Evolutionary conservation across 352 stramenopile genomes (phyloP).

Genomic region (Globisporangium takayamanum): DNA sequence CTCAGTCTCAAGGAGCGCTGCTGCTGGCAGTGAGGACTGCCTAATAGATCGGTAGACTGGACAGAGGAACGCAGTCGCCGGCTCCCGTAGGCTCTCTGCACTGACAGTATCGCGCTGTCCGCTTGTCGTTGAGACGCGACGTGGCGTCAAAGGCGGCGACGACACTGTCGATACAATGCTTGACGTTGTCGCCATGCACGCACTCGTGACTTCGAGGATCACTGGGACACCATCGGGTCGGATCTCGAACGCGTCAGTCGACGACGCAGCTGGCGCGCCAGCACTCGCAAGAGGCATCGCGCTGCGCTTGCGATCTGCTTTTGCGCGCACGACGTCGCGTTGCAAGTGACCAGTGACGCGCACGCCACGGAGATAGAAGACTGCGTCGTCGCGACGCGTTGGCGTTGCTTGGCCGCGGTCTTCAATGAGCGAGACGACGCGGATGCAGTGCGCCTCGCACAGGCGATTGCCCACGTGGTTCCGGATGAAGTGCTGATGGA

Average conservation of each 20-base stretch:
- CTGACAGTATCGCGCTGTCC: not conserved
- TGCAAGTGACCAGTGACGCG: conserved; percentile 27
- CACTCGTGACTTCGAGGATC: conserved; percentile 26
- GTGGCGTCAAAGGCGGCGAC: not conserved
- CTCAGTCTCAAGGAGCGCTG: conserved; percentile 7
- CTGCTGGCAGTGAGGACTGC: not conserved
- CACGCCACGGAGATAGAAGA: conserved; percentile 24
- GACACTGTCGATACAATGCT: not conserved
- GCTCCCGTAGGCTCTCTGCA: not conserved
- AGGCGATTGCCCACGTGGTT: conserved; percentile 29
- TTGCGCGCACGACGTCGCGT: conserved; percentile 15
- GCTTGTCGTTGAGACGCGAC: not conserved
- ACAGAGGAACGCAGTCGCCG: conserved; percentile 17
- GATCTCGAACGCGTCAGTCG: conserved; percentile 4
- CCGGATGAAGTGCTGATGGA: conserved; percentile 54
- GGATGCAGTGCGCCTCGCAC: conserved; percentile 34
- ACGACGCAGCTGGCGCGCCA: not conserved
- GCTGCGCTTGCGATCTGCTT: conserved; percentile 1
- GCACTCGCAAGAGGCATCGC: not conserved
- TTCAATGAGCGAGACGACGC: conserved; percentile 31
- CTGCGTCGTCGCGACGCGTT: conserved; percentile 7
- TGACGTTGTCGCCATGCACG: conserved; percentile 15
- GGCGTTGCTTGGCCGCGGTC: conserved; percentile 17
- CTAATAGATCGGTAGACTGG: conserved; percentile 15
- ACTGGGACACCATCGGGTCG: conserved; percentile 21